Conservation (phyloP, 2,329 filamentous ascomycete genomes). For the Ceratocystis colombiana region DNA sequence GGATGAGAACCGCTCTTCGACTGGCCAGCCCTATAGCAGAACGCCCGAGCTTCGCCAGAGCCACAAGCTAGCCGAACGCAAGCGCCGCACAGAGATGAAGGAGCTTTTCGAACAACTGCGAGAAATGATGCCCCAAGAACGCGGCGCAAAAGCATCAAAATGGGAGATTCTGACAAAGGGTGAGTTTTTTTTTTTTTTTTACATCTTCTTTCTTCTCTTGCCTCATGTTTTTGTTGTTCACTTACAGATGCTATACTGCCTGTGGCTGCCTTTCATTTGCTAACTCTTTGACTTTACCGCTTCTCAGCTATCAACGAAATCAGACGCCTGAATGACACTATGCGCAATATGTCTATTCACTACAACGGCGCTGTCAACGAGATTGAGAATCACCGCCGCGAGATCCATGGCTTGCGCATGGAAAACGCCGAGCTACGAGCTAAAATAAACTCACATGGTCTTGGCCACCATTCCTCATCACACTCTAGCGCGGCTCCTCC, state of each 20-base stretch:
- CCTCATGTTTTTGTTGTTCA: not conserved
- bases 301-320: slow-evolving; percentile 52
- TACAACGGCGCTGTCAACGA: slow-evolving; percentile 37
- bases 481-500: slow-evolving; percentile 29
- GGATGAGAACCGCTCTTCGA: slow-evolving; percentile 42
- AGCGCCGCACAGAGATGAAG: slow-evolving; percentile 80
- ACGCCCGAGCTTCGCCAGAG: slow-evolving; percentile 74
- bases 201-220: not conserved
- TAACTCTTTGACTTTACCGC: not conserved
- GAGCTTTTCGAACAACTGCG: slow-evolving; percentile 72
- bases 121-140: slow-evolving; percentile 67
- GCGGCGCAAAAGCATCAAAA: slow-evolving; percentile 76
- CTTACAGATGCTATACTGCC: too few relatives aligned
- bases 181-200: slow-evolving; percentile 34
- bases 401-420: slow-evolving; percentile 40
- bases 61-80: slow-evolving; percentile 76
- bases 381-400: slow-evolving; percentile 41
- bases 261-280: slow-evolving; percentile 14
- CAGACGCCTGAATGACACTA: slow-evolving; percentile 43
- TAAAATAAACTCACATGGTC: slow-evolving; percentile 28
- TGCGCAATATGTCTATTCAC: slow-evolving; percentile 40
- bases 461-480: slow-evolving; percentile 12
- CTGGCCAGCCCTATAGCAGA: slow-evolving; percentile 66
- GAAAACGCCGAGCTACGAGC: slow-evolving; percentile 41
- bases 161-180: slow-evolving; percentile 84